These are phyloP conservation scores for Neonectria sp. DNA, from an alignment of 2,329 filamentous ascomycete species.

Conservation along the genomic window DNA sequence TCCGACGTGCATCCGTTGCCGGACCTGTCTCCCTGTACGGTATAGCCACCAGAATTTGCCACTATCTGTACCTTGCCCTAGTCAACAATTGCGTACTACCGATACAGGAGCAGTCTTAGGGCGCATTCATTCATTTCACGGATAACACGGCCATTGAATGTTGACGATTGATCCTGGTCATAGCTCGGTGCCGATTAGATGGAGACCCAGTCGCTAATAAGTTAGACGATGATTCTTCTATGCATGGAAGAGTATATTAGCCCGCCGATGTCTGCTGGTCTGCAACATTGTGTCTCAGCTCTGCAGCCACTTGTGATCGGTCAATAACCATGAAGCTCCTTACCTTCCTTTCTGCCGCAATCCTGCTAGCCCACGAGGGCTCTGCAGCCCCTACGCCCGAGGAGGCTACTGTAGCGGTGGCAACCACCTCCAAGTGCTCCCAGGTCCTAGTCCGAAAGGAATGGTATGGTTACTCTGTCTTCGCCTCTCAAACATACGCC, in stretches of 20 bases:
- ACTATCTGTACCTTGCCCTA: background rate
- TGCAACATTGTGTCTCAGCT: background rate
- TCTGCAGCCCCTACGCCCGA: conserved; percentile 13
- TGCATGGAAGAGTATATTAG: conserved; percentile 22
- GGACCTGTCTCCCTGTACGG: conserved; percentile 2
- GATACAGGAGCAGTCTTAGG: background rate
- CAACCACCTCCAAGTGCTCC: conserved; percentile 12
- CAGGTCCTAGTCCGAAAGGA: conserved; percentile 17
- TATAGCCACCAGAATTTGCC: background rate
- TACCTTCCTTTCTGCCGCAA: conserved; percentile 5
- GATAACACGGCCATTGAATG: background rate
- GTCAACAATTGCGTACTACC: background rate
- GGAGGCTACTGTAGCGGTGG: conserved; percentile 12
- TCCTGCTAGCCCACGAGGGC: conserved; percentile 8
- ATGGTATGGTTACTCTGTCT: conserved; percentile 5
- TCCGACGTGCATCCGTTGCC: background rate
- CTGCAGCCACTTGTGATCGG: conserved; percentile 6
- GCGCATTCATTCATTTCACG: conserved; percentile 7
- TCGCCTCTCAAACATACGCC: background rate
- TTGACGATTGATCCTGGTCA: conserved; percentile 6
- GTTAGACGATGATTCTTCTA: background rate
- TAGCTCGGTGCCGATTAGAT: background rate
- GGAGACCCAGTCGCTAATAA: conserved; percentile 13
- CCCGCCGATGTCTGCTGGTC: background rate
- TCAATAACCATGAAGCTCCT: conserved; percentile 17